These are phyloP conservation scores for Rhizophagus clarus DNA, from an alignment of 192 early-diverging fungal genomes.

Conservation along the genomic window DNA sequence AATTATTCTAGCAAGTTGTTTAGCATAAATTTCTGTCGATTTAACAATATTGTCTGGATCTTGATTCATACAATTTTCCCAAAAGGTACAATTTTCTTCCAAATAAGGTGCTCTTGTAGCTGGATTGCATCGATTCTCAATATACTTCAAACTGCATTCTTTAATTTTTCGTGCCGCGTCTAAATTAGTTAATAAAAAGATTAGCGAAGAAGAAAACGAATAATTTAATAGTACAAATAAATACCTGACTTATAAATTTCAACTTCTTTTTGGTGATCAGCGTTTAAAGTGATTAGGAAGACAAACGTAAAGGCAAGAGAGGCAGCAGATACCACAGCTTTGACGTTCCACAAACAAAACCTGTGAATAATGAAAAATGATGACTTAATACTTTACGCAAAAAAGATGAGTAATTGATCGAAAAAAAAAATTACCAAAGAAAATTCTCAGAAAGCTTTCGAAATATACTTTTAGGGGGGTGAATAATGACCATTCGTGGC, in stretches of 20 bases:
- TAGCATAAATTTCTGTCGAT: neutral
- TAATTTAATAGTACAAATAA: neutral
- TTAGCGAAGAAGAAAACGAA: neutral
- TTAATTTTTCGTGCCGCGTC: neutral
- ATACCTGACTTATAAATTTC: neutral
- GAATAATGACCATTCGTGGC: neutral
- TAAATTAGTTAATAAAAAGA: neutral
- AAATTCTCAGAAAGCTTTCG: neutral
- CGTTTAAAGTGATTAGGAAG: neutral
- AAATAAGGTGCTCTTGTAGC: neutral
- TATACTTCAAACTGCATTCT: neutral
- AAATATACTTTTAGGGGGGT: neutral
- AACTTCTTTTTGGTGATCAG: neutral
- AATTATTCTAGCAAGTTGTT: neutral
- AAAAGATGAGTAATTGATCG: neutral
- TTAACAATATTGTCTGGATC: neutral
- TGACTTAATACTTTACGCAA: neutral
- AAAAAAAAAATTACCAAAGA: neutral
- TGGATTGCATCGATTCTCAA: neutral
- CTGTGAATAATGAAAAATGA: neutral
- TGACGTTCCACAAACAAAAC: neutral
- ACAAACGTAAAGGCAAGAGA: neutral
- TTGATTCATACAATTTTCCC: slow-evolving; percentile 2
- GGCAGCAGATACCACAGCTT: neutral
- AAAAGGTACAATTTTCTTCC: slow-evolving; percentile 9